Conservation (phyloP, 306 rosid genomes). For the Chamaecrista fasciculata region DNA sequence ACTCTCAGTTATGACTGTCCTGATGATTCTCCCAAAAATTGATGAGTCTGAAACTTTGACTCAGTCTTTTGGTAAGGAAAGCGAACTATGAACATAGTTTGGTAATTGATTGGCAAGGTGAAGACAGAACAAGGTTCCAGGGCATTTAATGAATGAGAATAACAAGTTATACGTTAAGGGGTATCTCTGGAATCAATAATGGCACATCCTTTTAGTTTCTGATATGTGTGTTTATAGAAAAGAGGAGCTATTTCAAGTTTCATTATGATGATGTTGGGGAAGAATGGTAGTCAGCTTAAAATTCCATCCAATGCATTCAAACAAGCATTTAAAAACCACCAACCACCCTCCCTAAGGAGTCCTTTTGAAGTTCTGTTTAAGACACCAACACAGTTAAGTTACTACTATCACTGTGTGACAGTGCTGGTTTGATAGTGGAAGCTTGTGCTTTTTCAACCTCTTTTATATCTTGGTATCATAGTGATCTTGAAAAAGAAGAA, state of each 20-base stretch:
- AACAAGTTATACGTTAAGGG: constrained; percentile 32
- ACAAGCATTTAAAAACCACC: constrained; percentile 35
- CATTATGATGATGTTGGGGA: constrained; percentile 21
- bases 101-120: not conserved
- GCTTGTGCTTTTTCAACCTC: constrained; percentile 17
- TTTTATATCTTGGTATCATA: constrained; percentile 1
- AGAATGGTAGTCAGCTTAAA: constrained; percentile 24
- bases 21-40: not conserved
- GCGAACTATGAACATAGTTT: not conserved
- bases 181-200: constrained; percentile 40
- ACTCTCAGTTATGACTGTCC: not conserved
- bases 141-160: constrained; percentile 48
- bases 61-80: constrained; percentile 7
- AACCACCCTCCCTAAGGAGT: constrained; percentile 35
- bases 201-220: constrained; percentile 33
- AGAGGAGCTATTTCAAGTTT: constrained; percentile 39
- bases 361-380: constrained; percentile 38
- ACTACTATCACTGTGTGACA: constrained; percentile 13
- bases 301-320: constrained; percentile 33
- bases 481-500: constrained; percentile 5
- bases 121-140: constrained; percentile 26
- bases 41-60: constrained; percentile 10
- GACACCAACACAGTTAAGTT: constrained; percentile 26
- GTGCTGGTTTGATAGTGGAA: constrained; percentile 28
- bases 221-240: constrained; percentile 50